Conservation (phyloP, 2,329 filamentous ascomycete species). For the Paradendryphiella salina region DNA sequence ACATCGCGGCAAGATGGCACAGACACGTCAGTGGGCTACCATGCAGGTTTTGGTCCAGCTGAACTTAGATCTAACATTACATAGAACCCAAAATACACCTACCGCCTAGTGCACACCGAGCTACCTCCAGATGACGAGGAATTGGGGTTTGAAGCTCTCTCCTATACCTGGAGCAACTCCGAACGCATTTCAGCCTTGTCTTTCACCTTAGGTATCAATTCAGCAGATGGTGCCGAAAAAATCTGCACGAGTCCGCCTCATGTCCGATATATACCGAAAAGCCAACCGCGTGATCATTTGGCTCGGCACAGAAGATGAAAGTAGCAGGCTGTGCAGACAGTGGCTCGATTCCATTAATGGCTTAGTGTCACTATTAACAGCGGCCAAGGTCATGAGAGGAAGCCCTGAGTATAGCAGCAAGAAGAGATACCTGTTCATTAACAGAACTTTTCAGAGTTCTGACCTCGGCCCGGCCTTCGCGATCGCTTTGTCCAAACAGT, state of each 20-base stretch:
- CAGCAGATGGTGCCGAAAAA: constrained; percentile 36
- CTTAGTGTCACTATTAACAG: constrained; percentile 3
- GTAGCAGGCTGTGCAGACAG: constrained; percentile 6
- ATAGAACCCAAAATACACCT: neutral
- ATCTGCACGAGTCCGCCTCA: constrained; percentile 41
- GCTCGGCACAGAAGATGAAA: constrained; percentile 20
- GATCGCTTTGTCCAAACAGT: constrained; percentile 12
- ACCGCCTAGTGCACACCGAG: constrained; percentile 14
- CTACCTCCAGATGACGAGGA: constrained; percentile 1
- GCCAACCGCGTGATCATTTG: constrained; percentile 23
- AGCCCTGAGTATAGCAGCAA: neutral
- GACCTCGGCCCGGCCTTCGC: neutral
- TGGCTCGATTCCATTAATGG: constrained; percentile 10
- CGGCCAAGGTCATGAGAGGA: neutral
- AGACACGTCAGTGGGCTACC: neutral
- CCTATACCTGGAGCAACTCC: constrained; percentile 25
- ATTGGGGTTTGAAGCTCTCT: constrained; percentile 21
- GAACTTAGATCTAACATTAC: no score
- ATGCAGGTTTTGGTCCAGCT: neutral
- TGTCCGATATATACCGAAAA: constrained; percentile 40
- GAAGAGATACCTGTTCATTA: neutral
- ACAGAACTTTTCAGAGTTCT: neutral
- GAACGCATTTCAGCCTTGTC: constrained; percentile 10
- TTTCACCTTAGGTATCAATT: constrained; percentile 30
- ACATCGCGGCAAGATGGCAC: neutral